Conservation (phyloP, 345 rosid species). For the Arabidopsis thaliana region TAIR10.1 NC_003074.8:1840001-1840500, state of each 20-base stretch:
- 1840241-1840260: background rate
- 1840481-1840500: slow-evolving; percentile 22
- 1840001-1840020: slow-evolving; percentile 12
- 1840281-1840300: background rate
- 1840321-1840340: background rate
- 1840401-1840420: slow-evolving; percentile 6
- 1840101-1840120: background rate
- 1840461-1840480: slow-evolving; percentile 36
- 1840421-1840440: slow-evolving; percentile 17
- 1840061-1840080: slow-evolving; percentile 5
- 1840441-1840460: slow-evolving; percentile 1
- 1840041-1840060: background rate
- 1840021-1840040: background rate
- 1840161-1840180: slow-evolving; percentile 24
- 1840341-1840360: background rate
- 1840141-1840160: background rate
- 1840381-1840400: slow-evolving; percentile 4
- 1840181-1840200: slow-evolving; percentile 3
- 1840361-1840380: background rate
- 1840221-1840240: background rate
- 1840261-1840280: background rate
- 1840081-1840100: slow-evolving; percentile 18
- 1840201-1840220: background rate
- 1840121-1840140: background rate
- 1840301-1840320: background rate